phyloP scores from a whole-genome alignment of 345 rosid species.

The Trapa bicornis region DNA sequence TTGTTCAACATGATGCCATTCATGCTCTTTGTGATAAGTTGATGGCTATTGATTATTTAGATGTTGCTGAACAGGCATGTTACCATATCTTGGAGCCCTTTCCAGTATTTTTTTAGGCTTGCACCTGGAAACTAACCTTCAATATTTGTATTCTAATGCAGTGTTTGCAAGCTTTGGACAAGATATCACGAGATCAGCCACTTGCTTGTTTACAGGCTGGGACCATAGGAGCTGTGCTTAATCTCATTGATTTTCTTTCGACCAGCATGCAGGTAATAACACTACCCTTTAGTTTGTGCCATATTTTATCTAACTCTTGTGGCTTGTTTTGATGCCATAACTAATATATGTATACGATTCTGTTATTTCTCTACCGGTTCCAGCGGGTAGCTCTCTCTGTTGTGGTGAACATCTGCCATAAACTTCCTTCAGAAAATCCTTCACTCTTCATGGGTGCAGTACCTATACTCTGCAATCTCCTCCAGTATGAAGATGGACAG shows the following conservation, averaged over 20 bases:
- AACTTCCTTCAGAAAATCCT: conserved; percentile 56
- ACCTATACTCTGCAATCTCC: conserved; percentile 77
- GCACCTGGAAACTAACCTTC: conserved; percentile 3
- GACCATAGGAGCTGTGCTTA: conserved; percentile 77
- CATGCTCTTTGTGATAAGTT: conserved; percentile 77
- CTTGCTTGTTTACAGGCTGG: conserved; percentile 79
- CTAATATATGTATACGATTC: background rate
- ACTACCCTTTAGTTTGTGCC: background rate
- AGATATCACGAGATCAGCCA: conserved; percentile 83
- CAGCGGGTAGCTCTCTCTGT: conserved; percentile 91
- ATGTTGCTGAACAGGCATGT: conserved; percentile 90
- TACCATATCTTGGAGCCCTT: conserved; percentile 1
- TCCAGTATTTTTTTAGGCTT: conserved; percentile 1
- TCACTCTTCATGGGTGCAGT: conserved; percentile 62
- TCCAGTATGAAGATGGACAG: conserved; percentile 84
- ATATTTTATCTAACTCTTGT: background rate
- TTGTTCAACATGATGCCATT: conserved; percentile 67
- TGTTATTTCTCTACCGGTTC: conserved; percentile 8
- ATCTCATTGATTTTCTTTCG: conserved; percentile 71
- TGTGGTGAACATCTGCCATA: conserved; percentile 79
- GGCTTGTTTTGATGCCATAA: background rate
- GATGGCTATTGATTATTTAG: conserved; percentile 67
- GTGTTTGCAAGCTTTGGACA: conserved; percentile 99
- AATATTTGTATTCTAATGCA: conserved; percentile 11
- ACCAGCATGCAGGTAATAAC: conserved; percentile 59